phyloP scores from a whole-genome alignment of 2,329 filamentous ascomycete genomes.

The Cladosporium sp. region DNA sequence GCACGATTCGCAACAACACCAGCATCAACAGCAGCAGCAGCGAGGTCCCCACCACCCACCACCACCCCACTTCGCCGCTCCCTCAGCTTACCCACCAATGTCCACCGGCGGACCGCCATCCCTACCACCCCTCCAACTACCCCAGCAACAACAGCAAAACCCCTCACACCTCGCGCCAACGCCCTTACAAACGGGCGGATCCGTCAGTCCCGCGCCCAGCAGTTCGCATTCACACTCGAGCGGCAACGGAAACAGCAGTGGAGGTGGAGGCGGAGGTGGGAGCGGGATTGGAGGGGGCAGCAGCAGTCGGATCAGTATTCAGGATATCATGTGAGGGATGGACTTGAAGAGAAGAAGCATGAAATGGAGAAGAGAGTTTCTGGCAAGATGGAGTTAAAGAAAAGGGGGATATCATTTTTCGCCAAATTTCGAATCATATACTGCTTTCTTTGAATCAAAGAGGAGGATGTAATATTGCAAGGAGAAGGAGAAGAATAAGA shows the following conservation, averaged over 20 bases:
- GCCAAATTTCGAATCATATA: no score
- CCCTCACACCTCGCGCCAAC: constrained; percentile 1
- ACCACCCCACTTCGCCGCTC: constrained; percentile 18
- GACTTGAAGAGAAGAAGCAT: neutral
- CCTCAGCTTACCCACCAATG: no score
- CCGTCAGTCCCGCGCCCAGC: constrained; percentile 3
- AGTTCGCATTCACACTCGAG: constrained; percentile 11
- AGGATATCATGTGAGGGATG: constrained; percentile 31
- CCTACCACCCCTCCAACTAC: constrained; percentile 14
- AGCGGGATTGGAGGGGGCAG: neutral
- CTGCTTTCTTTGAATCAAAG: no score
- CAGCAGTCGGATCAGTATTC: constrained; percentile 30
- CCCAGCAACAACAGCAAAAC: neutral
- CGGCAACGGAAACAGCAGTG: constrained; percentile 16
- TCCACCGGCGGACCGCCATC: constrained; percentile 15
- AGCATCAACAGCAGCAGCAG: constrained; percentile 18
- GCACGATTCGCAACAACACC: constrained; percentile 38
- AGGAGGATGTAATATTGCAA: no score
- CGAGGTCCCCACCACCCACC: constrained; percentile 14
- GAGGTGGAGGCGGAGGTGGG: constrained; percentile 18
- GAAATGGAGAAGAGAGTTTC: neutral
- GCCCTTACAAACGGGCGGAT: neutral
- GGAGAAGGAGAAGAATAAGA: neutral
- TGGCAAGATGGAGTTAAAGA: no score
- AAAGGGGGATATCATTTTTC: no score